A percentile compares a stretch with the other conserved stretches of the same genome.
These are phyloP conservation scores for Chalciporus chontae DNA, from an alignment of 768 basidiomycete species.

Conservation along the genomic window DNA sequence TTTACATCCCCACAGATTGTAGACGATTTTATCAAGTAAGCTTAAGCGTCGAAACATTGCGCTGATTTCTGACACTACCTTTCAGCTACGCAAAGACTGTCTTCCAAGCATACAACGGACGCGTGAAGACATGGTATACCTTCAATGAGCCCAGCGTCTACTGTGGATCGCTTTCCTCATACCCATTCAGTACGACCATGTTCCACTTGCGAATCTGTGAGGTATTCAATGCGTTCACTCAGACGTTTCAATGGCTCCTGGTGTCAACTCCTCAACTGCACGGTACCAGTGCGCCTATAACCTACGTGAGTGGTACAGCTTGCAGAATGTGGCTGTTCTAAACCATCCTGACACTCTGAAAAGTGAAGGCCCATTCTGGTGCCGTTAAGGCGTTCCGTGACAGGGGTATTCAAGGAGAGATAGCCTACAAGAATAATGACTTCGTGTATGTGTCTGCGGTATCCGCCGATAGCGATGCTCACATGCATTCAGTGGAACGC, in stretches of 20 bases:
- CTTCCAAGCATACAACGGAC: constrained; percentile 46
- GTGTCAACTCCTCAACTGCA: constrained; percentile 41
- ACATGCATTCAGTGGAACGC: constrained; percentile 35
- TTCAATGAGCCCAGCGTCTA: constrained; percentile 43
- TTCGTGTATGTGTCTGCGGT: constrained; percentile 34
- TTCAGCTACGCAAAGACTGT: constrained; percentile 46
- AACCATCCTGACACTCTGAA: too few species aligned
- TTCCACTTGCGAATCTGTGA: too few species aligned
- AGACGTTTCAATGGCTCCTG: constrained; percentile 35
- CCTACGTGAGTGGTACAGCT: constrained; percentile 22
- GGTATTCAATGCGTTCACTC: too few species aligned
- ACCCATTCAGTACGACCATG: constrained; percentile 18
- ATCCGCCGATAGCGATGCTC: too few species aligned
- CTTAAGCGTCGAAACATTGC: too few species aligned
- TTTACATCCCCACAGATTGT: constrained; percentile 34
- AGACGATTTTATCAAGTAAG: too few species aligned
- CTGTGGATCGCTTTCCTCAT: constrained; percentile 32
- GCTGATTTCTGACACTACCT: constrained; percentile 3
- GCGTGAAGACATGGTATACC: constrained; percentile 50
- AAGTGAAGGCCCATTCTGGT: constrained; percentile 44
- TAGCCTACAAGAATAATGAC: constrained; percentile 53
- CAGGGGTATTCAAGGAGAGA: constrained; percentile 49
- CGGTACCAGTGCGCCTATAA: constrained; percentile 45
- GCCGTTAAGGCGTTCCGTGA: constrained; percentile 49
- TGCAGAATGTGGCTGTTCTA: too few species aligned